Evolutionary conservation across 2,329 filamentous ascomycete genomes (phyloP), one percentile per base, ranked within the genome.

Genomic region (Fusarium clavum): DNA sequence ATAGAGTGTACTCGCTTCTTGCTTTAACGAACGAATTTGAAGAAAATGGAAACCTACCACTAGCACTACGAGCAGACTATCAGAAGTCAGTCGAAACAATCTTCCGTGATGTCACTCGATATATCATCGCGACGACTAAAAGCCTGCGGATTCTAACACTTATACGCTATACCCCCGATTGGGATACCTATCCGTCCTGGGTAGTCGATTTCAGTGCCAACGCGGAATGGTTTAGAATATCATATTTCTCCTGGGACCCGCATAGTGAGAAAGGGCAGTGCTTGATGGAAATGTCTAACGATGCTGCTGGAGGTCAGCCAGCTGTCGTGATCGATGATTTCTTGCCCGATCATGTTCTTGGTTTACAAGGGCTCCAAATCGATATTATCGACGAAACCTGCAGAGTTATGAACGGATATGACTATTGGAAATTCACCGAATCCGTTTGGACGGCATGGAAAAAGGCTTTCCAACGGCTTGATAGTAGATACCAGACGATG

Each of bases 21-120:
- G 32, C 32, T 0, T 6, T 38, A 9, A 38, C 32, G 32, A 38
- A 38, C 16, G 32, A 38, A 2, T 38, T 18, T 6, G 32, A 9
- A 0, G 32, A 0, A 1, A 1, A 0, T 6, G 32, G 32, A 11
- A 10, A 1, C 5, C 9, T 34, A 9, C 32, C 16, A 0, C 16
- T 4, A 4, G 32, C 32, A 0, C 1, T 38, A 11, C 5, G 32
- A 4, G 32, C 32, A 34, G 16, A 38, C 16, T 38, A 38, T 0
- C 16, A 38, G 32, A 38, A 18, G 32, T 9, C 32, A 38, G 9
- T 38, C 5, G 16, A 4, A 11, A 6, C 32, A 4, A 38, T 11
- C 5, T 38, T 38, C 1, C 16, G 32, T 38, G 16, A 38, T 11
- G 16, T 38, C 0, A 38, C 32, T 38, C 32, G 32, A 6, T 9